phyloP scores from a whole-genome alignment of 1,139 yeast genomes.

The Lodderomyces pseudojiufengensis region DNA sequence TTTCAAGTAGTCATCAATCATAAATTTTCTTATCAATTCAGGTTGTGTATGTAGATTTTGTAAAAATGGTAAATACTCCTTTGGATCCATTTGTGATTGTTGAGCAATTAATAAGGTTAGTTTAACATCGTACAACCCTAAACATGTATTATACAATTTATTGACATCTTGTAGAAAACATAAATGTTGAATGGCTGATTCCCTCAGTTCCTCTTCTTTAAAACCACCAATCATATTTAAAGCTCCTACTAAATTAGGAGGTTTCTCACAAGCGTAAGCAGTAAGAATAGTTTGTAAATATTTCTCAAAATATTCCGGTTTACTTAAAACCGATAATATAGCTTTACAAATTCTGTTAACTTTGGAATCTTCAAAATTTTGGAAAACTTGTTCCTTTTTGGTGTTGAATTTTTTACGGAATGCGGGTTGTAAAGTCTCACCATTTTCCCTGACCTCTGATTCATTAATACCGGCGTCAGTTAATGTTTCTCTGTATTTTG shows the following conservation, averaged over 20 bases:
- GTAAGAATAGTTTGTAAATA: conserved; percentile 81
- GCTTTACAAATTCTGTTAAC: conserved; percentile 76
- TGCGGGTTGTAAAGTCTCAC: conserved; percentile 13
- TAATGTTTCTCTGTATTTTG: conserved; percentile 78
- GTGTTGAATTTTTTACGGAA: conserved; percentile 23
- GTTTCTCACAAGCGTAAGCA: conserved; percentile 88
- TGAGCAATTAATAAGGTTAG: conserved; percentile 85
- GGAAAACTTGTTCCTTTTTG: conserved; percentile 28
- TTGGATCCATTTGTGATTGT: conserved; percentile 96
- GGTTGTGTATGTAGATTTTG: conserved; percentile 71
- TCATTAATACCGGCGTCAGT: conserved; percentile 19
- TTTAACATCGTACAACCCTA: conserved; percentile 79
- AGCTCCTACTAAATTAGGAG: conserved; percentile 80
- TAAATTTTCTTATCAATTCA: conserved; percentile 63
- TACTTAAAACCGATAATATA: conserved; percentile 53
- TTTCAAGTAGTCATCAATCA: conserved; percentile 77
- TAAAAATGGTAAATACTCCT: conserved; percentile 90
- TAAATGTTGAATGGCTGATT: conserved; percentile 69
- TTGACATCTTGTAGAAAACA: conserved; percentile 92
- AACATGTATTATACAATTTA: conserved; percentile 70
- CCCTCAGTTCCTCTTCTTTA: conserved; percentile 47
- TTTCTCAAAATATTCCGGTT: conserved; percentile 49
- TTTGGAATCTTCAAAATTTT: conserved; percentile 49
- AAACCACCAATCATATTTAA: conserved; percentile 56
- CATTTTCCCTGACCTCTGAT: conserved; percentile 10